Base-by-base conservation (phyloP, 2,329 filamentous ascomycete species). In the Cladobotryum protrusum region DNA sequence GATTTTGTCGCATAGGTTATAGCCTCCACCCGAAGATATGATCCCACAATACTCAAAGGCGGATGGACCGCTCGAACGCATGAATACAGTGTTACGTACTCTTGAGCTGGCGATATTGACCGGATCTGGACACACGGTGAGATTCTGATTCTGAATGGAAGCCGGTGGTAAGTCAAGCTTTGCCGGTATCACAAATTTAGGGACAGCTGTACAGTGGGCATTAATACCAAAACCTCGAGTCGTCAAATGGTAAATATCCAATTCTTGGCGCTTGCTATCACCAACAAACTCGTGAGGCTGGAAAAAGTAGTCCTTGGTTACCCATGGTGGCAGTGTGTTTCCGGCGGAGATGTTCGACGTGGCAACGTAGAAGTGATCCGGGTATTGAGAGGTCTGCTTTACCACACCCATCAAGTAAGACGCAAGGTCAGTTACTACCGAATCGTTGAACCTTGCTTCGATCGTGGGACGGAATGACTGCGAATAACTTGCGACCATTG, bases 251-350 rank as follows among this genome's bases (percentile, higher is more conserved):
- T 13, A 19, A 43, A 46, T 15, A 24, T 50, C 18, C 24, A 40
- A 24, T 20, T 43, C 3, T 34, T 50, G 19, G 18, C 17, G n/a
- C 18, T 13, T 7, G 8, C 20, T 2, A n/a, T 15, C 7, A 19
- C 35, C 40, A 13, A 35, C 29, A 15, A 45, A 8, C 1, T 15
- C 34, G 12, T 49, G 43, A 15, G 77, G 75, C 0, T 79, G 51
- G 41, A 81, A 83, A 9, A 70, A 74, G 12, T 67, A 69, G 0
- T 67, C 55, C 0, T 61, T 20, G 1, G 76, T 70, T 0, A 73
- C 67, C 80, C 81, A 83, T 0, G 76, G 57, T 0, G 77, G 74
- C 0, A 82, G 59, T 0, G 65, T 54, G 0, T 74, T 78, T 0
- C 65, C 64, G 0, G 59, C 54, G 0, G 71, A 72, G 0, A 72